phyloP scores from a whole-genome alignment of 306 rosid species.

The Malus sieversii region DNA sequence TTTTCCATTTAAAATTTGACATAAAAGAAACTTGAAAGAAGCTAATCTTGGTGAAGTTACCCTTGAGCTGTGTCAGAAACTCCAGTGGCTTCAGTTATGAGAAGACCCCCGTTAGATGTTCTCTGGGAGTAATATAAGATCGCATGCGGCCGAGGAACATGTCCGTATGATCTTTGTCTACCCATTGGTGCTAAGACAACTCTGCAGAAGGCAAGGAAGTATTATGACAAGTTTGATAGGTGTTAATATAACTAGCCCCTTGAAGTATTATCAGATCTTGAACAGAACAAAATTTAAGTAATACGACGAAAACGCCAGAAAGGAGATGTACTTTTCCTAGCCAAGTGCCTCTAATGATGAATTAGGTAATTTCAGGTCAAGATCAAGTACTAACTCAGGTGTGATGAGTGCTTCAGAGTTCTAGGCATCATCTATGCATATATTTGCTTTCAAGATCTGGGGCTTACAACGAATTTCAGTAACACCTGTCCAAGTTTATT shows the following conservation, averaged over 20 bases:
- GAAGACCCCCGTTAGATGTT: conserved; percentile 29
- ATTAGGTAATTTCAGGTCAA: too few species aligned
- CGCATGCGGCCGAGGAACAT: conserved; percentile 18
- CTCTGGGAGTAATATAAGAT: conserved; percentile 25
- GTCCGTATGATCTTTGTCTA: conserved; percentile 19
- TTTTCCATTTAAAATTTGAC: background rate
- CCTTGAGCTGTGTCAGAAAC: conserved; percentile 47
- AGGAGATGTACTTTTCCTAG: too few species aligned
- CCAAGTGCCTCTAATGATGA: background rate
- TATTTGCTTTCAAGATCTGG: too few species aligned
- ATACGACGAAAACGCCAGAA: too few species aligned
- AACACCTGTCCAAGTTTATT: too few species aligned
- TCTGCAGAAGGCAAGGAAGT: too few species aligned
- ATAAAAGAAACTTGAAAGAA: too few species aligned
- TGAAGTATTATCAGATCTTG: too few species aligned
- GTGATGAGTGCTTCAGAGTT: background rate
- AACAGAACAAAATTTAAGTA: too few species aligned
- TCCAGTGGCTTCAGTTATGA: conserved; percentile 36
- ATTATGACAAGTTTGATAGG: too few species aligned
- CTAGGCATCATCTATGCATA: background rate
- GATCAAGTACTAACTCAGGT: too few species aligned
- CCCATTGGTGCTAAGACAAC: conserved; percentile 36
- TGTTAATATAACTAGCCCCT: background rate
- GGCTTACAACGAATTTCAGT: too few species aligned
- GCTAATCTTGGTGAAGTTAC: background rate